Evolutionary conservation across 2,329 filamentous ascomycete genomes (phyloP).

Genomic region (Aspergillus chevalieri): DNA sequence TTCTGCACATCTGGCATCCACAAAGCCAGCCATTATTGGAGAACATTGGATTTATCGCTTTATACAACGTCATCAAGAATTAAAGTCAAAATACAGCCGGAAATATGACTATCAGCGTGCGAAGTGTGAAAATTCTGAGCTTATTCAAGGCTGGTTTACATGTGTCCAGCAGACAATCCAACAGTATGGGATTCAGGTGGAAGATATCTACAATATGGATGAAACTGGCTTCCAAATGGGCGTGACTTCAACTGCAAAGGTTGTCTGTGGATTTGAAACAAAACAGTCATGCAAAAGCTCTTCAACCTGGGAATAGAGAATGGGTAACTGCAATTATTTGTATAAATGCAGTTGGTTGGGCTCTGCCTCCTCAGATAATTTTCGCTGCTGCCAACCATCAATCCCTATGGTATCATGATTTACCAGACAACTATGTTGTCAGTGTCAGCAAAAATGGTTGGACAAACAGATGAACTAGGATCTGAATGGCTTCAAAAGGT

Average conservation of each 20-base stretch:
- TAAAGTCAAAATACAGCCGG: not conserved
- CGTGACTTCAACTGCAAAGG: not conserved
- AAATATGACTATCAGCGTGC: not conserved
- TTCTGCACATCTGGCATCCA: not conserved
- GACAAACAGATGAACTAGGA: not conserved
- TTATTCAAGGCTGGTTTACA: not conserved
- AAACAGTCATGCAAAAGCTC: not conserved
- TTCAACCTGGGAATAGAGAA: not conserved
- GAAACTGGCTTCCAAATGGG: not conserved
- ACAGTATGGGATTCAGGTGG: not conserved
- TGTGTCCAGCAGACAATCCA: not conserved
- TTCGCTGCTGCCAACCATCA: not conserved
- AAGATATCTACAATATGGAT: not conserved
- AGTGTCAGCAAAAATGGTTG: not conserved
- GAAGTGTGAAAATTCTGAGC: not conserved
- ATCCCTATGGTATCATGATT: not conserved
- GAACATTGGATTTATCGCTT: not conserved
- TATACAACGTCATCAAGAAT: not conserved
- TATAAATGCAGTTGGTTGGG: not conserved
- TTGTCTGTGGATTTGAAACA: not conserved
- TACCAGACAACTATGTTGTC: not conserved
- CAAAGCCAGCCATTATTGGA: not conserved
- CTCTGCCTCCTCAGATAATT: not conserved
- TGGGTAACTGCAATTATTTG: not conserved
- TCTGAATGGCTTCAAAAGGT: not conserved